Base-by-base conservation (phyloP, 768 basidiomycete species). In the Termitomyces titanicus region DNA sequence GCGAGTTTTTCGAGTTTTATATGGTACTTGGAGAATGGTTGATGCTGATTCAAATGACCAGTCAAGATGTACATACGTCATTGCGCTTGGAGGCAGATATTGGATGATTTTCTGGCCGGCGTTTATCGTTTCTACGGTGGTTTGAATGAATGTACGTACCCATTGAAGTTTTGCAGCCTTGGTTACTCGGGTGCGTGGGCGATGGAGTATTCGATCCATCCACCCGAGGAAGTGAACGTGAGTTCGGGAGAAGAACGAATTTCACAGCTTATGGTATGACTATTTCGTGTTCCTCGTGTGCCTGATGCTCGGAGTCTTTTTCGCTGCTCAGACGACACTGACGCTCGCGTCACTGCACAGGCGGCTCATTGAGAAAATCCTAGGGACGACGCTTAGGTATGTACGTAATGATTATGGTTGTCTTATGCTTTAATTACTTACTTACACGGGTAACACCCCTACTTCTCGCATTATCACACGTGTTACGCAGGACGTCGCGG, bases 401-500 rank as follows among this genome's bases (percentile, higher is more conserved):
- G 69, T 50, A n/a, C n/a, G n/a, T n/a, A n/a, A n/a, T n/a, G n/a
- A n/a, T n/a, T n/a, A n/a, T n/a, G n/a, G n/a, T n/a, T n/a, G n/a
- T n/a, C n/a, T n/a, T n/a, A n/a, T n/a, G n/a, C n/a, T n/a, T n/a
- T n/a, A n/a, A n/a, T n/a, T n/a, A n/a, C n/a, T n/a, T n/a, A n/a
- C n/a, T n/a, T n/a, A n/a, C n/a, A n/a, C n/a, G n/a, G n/a, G n/a
- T n/a, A n/a, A n/a, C n/a, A 79, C 77, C 0, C 75, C 77, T 7
- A 64, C 69, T 1, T 70, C 74, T 17, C 79, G 86, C 2, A 78
- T 89, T 52, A 80, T 86, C 34, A 72, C 83, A n/a, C 75, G 86
- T 31, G 80, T 79, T 63, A 87, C 86, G 0, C 79, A 84, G 53
- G 86, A 88, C 62, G 82, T 87, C 20, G 69, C 79, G 25, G 61